Percentiles rank a stretch among this genome's conserved stretches.
phyloP scores from a whole-genome alignment of 1,139 yeast genomes.

The Hansenula anomala region DNA sequence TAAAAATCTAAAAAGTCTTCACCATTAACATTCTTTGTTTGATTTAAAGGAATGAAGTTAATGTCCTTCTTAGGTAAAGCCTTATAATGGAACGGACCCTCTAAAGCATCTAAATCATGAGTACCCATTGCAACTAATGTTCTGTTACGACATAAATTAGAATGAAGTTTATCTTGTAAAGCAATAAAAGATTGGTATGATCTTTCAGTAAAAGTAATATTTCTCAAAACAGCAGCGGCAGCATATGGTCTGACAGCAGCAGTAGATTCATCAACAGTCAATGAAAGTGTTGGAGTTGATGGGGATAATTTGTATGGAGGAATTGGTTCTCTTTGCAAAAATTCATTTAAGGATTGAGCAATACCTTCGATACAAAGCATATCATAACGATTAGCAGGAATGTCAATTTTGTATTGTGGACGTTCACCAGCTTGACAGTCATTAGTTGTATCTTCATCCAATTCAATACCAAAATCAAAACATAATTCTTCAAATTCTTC shows the following conservation, averaged over 20 bases:
- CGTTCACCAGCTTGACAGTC: constrained; percentile 77
- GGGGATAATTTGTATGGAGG: constrained; percentile 60
- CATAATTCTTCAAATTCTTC: constrained; percentile 96
- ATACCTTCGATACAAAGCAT: constrained; percentile 98
- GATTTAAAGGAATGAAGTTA: constrained; percentile 81
- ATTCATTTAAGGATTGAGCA: constrained; percentile 90
- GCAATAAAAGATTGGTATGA: constrained; percentile 92
- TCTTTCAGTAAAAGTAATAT: constrained; percentile 74
- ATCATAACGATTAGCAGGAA: constrained; percentile 97
- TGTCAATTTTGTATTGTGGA: constrained; percentile 93
- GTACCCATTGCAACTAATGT: constrained; percentile 98
- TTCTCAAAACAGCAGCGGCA: constrained; percentile 88
- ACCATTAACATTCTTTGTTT: constrained; percentile 72
- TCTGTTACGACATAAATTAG: constrained; percentile 94
- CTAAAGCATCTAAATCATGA: constrained; percentile 81
- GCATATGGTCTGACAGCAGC: constrained; percentile 82
- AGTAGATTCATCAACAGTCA: constrained; percentile 75
- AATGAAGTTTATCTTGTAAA: constrained; percentile 92
- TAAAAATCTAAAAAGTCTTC: constrained; percentile 82
- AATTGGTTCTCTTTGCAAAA: constrained; percentile 60
- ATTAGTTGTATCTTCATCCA: constrained; percentile 89
- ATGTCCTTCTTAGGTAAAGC: constrained; percentile 79
- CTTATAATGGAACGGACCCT: constrained; percentile 85
- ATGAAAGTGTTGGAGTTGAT: constrained; percentile 51
- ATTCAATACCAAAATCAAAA: constrained; percentile 95